phyloP scores from a whole-genome alignment of 2,329 filamentous ascomycete species.

The Colletotrichum tamarilloi region DNA sequence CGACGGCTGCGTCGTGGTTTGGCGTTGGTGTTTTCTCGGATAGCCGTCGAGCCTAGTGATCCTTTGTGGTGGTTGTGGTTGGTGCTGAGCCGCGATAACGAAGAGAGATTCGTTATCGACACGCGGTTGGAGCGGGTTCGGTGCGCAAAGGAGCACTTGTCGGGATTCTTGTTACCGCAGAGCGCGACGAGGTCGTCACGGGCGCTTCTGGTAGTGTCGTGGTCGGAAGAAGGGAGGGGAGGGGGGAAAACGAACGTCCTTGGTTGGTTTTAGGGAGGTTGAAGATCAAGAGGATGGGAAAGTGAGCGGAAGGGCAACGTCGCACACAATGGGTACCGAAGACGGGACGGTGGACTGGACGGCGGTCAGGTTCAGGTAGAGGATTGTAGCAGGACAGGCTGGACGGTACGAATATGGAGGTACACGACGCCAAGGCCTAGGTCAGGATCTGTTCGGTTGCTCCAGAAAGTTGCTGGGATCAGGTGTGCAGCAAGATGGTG shows the following conservation, averaged over 20 bases:
- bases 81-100: neutral
- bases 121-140: neutral
- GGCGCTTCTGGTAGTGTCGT: slow-evolving; percentile 25
- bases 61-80: neutral
- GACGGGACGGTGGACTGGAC: slow-evolving; percentile 1
- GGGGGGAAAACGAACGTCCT: slow-evolving; percentile 22
- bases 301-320: slow-evolving; percentile 25
- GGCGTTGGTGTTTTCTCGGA: neutral
- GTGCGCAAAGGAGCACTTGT: neutral
- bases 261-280: slow-evolving; percentile 32
- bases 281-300: slow-evolving; percentile 27
- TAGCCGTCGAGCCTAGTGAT: neutral
- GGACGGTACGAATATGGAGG: neutral
- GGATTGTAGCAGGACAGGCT: slow-evolving; percentile 12
- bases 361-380: neutral
- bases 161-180: slow-evolving; percentile 1
- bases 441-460: slow-evolving; percentile 25
- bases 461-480: slow-evolving; percentile 19
- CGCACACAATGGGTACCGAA: slow-evolving; percentile 28
- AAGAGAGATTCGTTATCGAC: neutral
- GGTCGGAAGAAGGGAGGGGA: slow-evolving; percentile 5
- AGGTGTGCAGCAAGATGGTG: slow-evolving; percentile 23
- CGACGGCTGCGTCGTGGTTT: neutral
- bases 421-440: slow-evolving; percentile 2
- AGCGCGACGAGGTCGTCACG: slow-evolving; percentile 19